Base-by-base conservation (phyloP, 192 early-diverging fungal species). In the Gonapodya prolifera region DNA sequence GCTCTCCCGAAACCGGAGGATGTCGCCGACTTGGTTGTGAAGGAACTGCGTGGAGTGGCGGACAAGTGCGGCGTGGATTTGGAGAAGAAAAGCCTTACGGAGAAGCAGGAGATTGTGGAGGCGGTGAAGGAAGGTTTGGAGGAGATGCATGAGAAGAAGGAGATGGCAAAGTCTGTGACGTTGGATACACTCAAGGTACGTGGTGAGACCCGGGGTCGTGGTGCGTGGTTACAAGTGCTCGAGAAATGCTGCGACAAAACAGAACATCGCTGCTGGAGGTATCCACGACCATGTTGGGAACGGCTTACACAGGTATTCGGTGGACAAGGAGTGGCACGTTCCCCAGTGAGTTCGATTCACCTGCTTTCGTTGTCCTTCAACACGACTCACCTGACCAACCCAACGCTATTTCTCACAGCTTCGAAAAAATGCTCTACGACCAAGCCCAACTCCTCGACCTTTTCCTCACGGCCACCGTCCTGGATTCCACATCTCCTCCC, bases 381-480 rank as follows among this genome's bases (percentile, higher is more conserved):
- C n/a, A n/a, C n/a, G n/a, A n/a, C n/a, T n/a, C n/a, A n/a, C n/a
- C n/a, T 74, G 23, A 23, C 30, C 71, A 36, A 34, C 13, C 45
- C n/a, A 69, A 69, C 45, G 45, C 13, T 8, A 69, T 69, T 16
- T 13, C 1, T 0, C 1, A 79, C 33, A 82, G 81, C 78, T 91
- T 91, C 83, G 90, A 91, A 70, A 90, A 91, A 73, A 91, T 91
- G 90, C 83, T 91, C 13, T 91, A 91, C 75, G 90, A 91, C 82
- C 89, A 91, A 85, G 90, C 86, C 1, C 90, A 91, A 79, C 82
- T 91, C 2, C 75, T 86, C 0, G 79, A 80, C 18, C 79, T 83
- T 1, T 91, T 86, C 77, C 13, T n/a, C 45, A 8, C n/a, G 13
- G n/a, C 45, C 45, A 8, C 8, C 45, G 13, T 69, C 45, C 45